These are phyloP conservation scores for Citrus medica DNA, from an alignment of 345 rosid genomes.

Conservation along the genomic window DNA sequence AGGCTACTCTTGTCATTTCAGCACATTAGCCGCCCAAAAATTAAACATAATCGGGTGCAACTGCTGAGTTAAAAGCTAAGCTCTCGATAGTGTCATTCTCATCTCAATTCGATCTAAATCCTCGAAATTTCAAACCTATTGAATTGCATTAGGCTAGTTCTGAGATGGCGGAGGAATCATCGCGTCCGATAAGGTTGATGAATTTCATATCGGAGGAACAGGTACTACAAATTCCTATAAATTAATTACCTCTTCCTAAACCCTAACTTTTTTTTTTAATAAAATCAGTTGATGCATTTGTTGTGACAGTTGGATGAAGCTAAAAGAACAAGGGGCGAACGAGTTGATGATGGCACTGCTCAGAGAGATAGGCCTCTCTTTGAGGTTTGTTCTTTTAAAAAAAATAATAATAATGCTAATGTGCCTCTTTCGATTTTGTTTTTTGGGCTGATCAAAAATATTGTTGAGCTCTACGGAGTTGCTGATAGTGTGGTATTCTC, in stretches of 20 bases:
- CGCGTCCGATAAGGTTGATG: constrained; percentile 63
- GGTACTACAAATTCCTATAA: constrained; percentile 29
- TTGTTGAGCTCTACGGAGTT: not conserved
- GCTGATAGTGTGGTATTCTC: not conserved
- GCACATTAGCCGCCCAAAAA: not conserved
- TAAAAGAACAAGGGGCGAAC: constrained; percentile 84
- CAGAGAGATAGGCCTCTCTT: constrained; percentile 86
- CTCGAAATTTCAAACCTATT: not conserved
- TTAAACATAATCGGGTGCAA: not conserved
- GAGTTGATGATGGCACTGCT: constrained; percentile 92
- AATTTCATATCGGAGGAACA: constrained; percentile 89
- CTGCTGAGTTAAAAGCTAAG: not conserved
- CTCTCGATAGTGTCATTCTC: not conserved
- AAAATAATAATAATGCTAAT: not conserved
- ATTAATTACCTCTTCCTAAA: not conserved
- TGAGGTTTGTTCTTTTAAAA: constrained; percentile 41
- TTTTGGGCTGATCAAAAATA: too few relatives aligned
- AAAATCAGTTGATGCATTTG: not conserved
- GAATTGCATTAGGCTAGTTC: not conserved
- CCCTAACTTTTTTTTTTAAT: not conserved
- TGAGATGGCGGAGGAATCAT: constrained; percentile 67
- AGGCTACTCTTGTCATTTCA: not conserved
- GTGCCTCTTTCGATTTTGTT: not conserved
- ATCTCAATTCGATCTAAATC: not conserved
- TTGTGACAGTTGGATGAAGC: constrained; percentile 69